Percentiles rank a stretch among this genome's conserved stretches.
phyloP scores from a whole-genome alignment of 1,284 basidiomycete genomes.

The Ceratobasidium sp. region DNA sequence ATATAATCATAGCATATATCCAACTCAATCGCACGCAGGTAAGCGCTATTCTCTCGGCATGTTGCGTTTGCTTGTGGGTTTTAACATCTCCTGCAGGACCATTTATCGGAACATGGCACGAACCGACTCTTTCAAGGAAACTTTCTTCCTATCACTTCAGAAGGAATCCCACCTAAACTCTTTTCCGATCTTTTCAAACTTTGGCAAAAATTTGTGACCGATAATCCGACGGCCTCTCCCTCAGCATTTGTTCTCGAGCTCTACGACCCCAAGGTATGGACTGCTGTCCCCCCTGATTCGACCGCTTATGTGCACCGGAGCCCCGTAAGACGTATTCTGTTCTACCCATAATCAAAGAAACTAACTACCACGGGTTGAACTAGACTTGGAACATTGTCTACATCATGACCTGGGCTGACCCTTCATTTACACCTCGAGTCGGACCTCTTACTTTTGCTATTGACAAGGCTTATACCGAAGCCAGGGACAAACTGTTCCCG shows the following conservation, averaged over 20 bases:
- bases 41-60: too few relatives aligned
- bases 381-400: background rate
- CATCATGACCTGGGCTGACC: slow-evolving; percentile 3
- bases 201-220: slow-evolving; percentile 4
- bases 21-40: slow-evolving; percentile 16
- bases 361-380: background rate
- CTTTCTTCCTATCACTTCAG: slow-evolving; percentile 10
- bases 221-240: background rate
- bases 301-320: slow-evolving; percentile 37
- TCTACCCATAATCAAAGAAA: too few relatives aligned
- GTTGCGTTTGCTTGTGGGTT: too few relatives aligned
- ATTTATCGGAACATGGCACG: background rate
- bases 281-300: slow-evolving; percentile 23
- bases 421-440: slow-evolving; percentile 3
- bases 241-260: slow-evolving; percentile 35
- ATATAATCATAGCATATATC: background rate
- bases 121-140: slow-evolving; percentile 14
- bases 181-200: background rate
- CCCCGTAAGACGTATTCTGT: too few relatives aligned
- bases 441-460: background rate
- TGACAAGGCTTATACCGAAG: background rate
- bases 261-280: slow-evolving; percentile 19
- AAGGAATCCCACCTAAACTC: slow-evolving; percentile 1
- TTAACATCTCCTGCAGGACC: slow-evolving; percentile 7
- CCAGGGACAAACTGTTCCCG: background rate